Conservation (phyloP, 805 yeast genomes). For the Cyberlindnera amylophila region DNA sequence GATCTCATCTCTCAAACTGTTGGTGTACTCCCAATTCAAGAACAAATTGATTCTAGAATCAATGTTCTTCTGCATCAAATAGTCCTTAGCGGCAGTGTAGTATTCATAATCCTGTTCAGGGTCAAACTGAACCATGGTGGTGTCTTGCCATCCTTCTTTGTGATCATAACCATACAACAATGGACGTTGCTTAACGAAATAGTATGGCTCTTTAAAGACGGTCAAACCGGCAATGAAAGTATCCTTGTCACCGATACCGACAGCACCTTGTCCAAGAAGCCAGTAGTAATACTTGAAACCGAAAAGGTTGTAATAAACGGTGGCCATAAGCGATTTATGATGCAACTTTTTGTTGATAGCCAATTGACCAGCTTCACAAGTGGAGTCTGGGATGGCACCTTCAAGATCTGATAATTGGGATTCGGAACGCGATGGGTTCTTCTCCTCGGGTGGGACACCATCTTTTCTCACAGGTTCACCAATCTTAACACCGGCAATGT, state of each 20-base stretch:
- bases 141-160: conserved; percentile 26
- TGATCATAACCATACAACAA: conserved; percentile 25
- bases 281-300: conserved; percentile 72
- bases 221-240: conserved; percentile 47
- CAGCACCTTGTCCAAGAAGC: conserved; percentile 66
- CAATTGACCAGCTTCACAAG: conserved; percentile 71
- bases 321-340: conserved; percentile 51
- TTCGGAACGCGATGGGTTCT: conserved; percentile 38
- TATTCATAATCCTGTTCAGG: conserved; percentile 27
- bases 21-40: conserved; percentile 23
- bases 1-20: conserved; percentile 20
- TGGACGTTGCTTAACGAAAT: conserved; percentile 28
- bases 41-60: conserved; percentile 24
- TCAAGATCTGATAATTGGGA: conserved; percentile 53
- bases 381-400: conserved; percentile 64
- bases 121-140: conserved; percentile 29
- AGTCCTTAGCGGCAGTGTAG: conserved; percentile 20
- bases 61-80: conserved; percentile 17
- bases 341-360: conserved; percentile 59
- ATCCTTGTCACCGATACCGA: conserved; percentile 81
- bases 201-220: conserved; percentile 23
- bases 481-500: conserved; percentile 45
- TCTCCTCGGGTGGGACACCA: conserved; percentile 32
- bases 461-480: conserved; percentile 37
- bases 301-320: conserved; percentile 61